Base-by-base conservation (phyloP, 495 filamentous ascomycete genomes). In the Astrocystis sublimbata region DNA sequence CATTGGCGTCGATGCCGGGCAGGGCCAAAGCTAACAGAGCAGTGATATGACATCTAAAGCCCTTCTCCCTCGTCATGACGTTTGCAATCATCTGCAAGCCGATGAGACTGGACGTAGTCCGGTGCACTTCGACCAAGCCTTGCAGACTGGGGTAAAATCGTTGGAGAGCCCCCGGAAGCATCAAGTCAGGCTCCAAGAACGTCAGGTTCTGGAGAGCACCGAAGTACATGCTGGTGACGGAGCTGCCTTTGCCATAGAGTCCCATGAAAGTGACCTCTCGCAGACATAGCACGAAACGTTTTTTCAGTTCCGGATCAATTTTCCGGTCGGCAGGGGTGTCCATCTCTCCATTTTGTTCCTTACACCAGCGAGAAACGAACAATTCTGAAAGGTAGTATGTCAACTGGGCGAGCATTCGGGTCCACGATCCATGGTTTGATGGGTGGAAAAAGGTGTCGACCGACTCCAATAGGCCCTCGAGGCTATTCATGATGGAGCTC, bases 401-500 rank as follows among this genome's bases (percentile, higher is more conserved):
- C 49, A 99, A 79, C 69, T 97, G 93, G 0, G 91, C 88, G 17
- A 99, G 77, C 50, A 91, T 92, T 70, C 87, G 91, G 0, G 93
- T 97, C 94, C 94, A 99, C 40, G 71, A 77, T 8, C 94, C 94
- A 47, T 94, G 91, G 72, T 99, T 99, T 10, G 96, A 98, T 17
- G 94, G 94, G 65, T 99, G 94, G 80, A 97, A 99, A 77, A 98
- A 99, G 2, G 94, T 99, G 72, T 99, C 94, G 46, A 98, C 89
- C 13, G 92, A 96, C 70, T 98, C 89, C 64, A 99, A 91, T 40
- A 99, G 81, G 7, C 92, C 94, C 71, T 99, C 96, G 2, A 99
- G 85, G 62, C 89, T 91, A 26, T 88, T 81, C 64, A 98, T 73
- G 53, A 96, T 84, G 1, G 93, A 97, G 61, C 89, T 86, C 42